phyloP scores from a whole-genome alignment of 768 basidiomycete genomes.

The Neoboletus magnificus region DNA sequence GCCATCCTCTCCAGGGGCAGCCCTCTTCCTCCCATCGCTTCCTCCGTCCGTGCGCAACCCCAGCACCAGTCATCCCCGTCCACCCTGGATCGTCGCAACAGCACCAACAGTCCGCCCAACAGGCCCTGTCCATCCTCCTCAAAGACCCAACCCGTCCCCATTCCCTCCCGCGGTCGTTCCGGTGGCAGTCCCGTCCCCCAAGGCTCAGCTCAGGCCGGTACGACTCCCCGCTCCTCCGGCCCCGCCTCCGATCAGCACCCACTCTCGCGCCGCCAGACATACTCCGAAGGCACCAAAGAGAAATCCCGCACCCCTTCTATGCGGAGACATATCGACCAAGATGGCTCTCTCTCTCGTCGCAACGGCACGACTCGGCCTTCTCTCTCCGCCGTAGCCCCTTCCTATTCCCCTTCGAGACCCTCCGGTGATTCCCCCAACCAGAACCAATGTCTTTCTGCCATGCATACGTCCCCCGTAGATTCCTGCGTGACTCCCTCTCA shows the following conservation, averaged over 20 bases:
- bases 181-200: constrained; percentile 48
- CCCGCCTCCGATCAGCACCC: constrained; percentile 43
- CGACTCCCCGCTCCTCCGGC: constrained; percentile 31
- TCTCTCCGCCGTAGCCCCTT: constrained; percentile 40
- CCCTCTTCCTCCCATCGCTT: constrained; percentile 30
- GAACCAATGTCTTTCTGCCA: constrained; percentile 16
- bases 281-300: constrained; percentile 50
- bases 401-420: constrained; percentile 23
- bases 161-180: constrained; percentile 47
- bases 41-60: constrained; percentile 29
- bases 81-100: constrained; percentile 45
- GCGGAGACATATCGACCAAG: constrained; percentile 58
- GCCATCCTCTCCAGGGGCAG: constrained; percentile 43
- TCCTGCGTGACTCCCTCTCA: constrained; percentile 21
- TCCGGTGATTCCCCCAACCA: constrained; percentile 18
- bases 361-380: constrained; percentile 46
- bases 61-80: constrained; percentile 29
- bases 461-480: constrained; percentile 24
- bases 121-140: constrained; percentile 29
- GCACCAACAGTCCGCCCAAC: constrained; percentile 32
- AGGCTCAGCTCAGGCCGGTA: constrained; percentile 17
- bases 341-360: constrained; percentile 43
- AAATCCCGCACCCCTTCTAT: constrained; percentile 60
- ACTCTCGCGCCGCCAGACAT: constrained; percentile 47
- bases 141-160: constrained; percentile 35